phyloP scores from a whole-genome alignment of 257 asterid species.

The Ilex asprella region DNA sequence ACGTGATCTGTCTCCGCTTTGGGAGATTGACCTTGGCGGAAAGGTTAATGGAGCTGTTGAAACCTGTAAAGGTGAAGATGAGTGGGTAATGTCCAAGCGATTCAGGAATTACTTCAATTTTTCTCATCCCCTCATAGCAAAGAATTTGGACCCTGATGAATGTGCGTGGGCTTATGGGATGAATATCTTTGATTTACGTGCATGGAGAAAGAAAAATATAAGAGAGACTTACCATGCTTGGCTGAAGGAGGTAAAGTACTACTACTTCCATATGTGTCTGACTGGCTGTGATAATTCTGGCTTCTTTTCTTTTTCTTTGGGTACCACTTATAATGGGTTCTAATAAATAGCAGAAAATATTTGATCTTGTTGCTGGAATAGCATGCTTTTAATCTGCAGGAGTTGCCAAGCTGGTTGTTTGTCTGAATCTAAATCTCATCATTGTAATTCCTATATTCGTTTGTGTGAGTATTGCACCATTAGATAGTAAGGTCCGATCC shows the following conservation, averaged over 20 bases:
- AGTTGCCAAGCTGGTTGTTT: no score
- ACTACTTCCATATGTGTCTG: not conserved
- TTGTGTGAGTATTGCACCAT: no score
- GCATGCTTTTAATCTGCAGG: no score
- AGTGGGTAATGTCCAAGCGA: conserved; percentile 24
- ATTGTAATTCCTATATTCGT: no score
- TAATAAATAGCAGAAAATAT: not conserved
- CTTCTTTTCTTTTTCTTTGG: not conserved
- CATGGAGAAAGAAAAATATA: conserved; percentile 23
- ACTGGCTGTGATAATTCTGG: not conserved
- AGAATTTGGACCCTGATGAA: conserved; percentile 21
- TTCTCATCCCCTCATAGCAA: conserved; percentile 28
- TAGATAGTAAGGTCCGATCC: no score
- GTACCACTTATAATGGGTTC: not conserved
- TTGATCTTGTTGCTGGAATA: no score
- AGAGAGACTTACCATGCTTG: conserved; percentile 25
- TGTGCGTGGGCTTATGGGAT: conserved; percentile 37
- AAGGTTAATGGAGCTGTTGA: conserved; percentile 34
- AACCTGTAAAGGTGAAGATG: conserved; percentile 29
- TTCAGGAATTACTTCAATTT: conserved; percentile 28
- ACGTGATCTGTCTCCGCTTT: conserved; percentile 25
- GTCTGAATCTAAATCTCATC: no score
- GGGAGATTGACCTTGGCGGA: conserved; percentile 27
- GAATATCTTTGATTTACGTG: conserved; percentile 29
- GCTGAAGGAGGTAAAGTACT: conserved; percentile 22